Evolutionary conservation across 305 asterid species (phyloP).

Genomic region (Fraxinus albicans): DNA sequence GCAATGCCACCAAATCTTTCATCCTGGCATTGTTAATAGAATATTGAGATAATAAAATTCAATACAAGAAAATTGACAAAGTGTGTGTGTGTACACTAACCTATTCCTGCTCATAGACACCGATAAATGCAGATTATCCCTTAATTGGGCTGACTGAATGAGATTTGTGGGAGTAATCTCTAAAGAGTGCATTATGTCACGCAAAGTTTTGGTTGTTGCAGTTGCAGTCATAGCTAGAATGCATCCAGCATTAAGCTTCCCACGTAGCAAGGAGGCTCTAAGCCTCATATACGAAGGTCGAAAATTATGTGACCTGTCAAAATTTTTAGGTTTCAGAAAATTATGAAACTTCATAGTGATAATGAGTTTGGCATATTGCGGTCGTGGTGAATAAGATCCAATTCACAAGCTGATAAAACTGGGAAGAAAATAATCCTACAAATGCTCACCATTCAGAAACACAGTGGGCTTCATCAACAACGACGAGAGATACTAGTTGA

Average conservation of each 20-base stretch:
- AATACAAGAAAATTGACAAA: conserved; percentile 14
- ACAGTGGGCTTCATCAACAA: conserved; percentile 97
- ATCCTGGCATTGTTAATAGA: conserved; percentile 44
- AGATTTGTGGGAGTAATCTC: conserved; percentile 75
- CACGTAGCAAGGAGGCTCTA: conserved; percentile 75
- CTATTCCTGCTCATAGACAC: conserved; percentile 67
- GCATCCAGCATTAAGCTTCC: conserved; percentile 73
- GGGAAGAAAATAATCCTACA: conserved; percentile 8
- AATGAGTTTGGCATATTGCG: background rate
- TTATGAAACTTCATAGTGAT: background rate
- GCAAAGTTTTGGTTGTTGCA: conserved; percentile 76
- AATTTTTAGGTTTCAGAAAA: conserved; percentile 19
- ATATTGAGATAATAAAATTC: conserved; percentile 17
- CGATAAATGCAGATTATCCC: conserved; percentile 86
- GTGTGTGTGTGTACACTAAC: conserved; percentile 34
- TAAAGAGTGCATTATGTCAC: conserved; percentile 72
- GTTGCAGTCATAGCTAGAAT: conserved; percentile 99
- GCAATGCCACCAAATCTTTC: conserved; percentile 73
- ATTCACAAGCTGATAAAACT: conserved; percentile 6
- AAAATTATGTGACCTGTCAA: conserved; percentile 95
- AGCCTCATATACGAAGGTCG: conserved; percentile 99
- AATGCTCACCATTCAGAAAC: conserved; percentile 94
- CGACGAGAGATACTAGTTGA: conserved; percentile 71
- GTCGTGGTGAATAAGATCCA: background rate
- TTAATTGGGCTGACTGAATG: conserved; percentile 61